Percentiles rank a stretch among this genome's conserved stretches.
phyloP scores from a whole-genome alignment of 73 alveolate species.

The Tetrahymena borealis region DNA sequence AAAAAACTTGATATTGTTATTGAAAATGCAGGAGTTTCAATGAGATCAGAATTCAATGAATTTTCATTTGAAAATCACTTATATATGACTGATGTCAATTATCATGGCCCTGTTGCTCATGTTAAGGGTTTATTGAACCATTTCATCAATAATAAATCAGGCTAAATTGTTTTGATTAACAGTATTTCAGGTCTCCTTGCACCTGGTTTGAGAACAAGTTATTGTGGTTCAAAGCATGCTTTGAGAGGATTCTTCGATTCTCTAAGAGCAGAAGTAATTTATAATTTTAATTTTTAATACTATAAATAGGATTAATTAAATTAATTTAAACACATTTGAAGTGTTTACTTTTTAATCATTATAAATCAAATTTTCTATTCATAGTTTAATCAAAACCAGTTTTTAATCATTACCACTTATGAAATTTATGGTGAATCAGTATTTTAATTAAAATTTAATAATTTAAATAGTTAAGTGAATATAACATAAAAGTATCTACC shows the following conservation, averaged over 20 bases:
- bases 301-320: not conserved
- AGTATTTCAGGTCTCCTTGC: conserved; percentile 30
- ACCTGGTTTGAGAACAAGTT: conserved; percentile 19
- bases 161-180: conserved; percentile 18
- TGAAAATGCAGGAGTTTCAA: conserved; percentile 32
- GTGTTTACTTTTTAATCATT: too few relatives aligned
- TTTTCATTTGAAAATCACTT: not conserved
- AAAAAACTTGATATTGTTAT: conserved; percentile 11
- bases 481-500: not conserved
- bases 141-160: not conserved
- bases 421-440: too few relatives aligned
- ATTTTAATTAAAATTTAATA: not conserved
- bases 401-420: too few relatives aligned
- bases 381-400: too few relatives aligned
- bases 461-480: not conserved
- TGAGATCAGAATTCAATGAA: conserved; percentile 13
- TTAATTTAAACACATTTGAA: too few relatives aligned
- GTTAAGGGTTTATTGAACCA: conserved; percentile 4
- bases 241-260: conserved; percentile 7
- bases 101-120: conserved; percentile 16
- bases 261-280: conserved; percentile 16
- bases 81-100: conserved; percentile 8
- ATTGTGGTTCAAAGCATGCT: conserved; percentile 20
- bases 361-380: too few relatives aligned
- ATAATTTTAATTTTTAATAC: not conserved